A percentile compares a stretch with the other conserved stretches of the same genome.
phyloP scores from a whole-genome alignment of 2,329 filamentous ascomycete species.

The Neophaeococcomyces mojaviensis region DNA sequence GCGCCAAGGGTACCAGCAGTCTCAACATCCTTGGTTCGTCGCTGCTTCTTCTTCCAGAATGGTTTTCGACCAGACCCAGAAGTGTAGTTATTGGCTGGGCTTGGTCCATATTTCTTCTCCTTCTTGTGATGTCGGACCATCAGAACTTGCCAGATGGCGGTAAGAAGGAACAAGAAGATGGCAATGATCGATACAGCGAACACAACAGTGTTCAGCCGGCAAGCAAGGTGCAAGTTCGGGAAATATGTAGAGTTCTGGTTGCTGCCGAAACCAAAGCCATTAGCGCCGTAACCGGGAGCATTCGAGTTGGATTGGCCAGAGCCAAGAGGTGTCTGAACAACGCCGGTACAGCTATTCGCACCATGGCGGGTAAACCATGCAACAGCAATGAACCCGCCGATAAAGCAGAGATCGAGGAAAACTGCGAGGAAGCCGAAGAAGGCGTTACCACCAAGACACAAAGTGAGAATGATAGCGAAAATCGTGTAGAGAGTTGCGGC shows the following conservation, averaged over 20 bases:
- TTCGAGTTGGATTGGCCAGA: constrained; percentile 47
- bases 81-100: constrained; percentile 62
- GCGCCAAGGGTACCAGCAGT: constrained; percentile 28
- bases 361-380: constrained; percentile 67
- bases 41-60: constrained; percentile 33
- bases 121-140: constrained; percentile 65
- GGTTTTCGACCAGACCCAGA: constrained; percentile 45
- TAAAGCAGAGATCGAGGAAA: constrained; percentile 68
- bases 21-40: constrained; percentile 36
- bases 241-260: constrained; percentile 25
- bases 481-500: constrained; percentile 67
- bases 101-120: constrained; percentile 64
- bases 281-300: constrained; percentile 42
- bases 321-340: constrained; percentile 62
- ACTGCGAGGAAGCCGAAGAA: constrained; percentile 65
- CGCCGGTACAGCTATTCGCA: constrained; percentile 56
- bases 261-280: constrained; percentile 29
- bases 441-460: constrained; percentile 67
- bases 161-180: constrained; percentile 73
- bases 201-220: constrained; percentile 66
- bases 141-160: constrained; percentile 59
- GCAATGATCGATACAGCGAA: constrained; percentile 73
- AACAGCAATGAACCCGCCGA: constrained; percentile 72
- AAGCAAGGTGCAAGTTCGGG: constrained; percentile 51
- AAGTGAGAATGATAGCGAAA: constrained; percentile 64